Percentiles rank a stretch among this genome's conserved stretches.
These are phyloP conservation scores for Boletellus emodensis DNA, from an alignment of 768 basidiomycete species.

Conservation along the genomic window DNA sequence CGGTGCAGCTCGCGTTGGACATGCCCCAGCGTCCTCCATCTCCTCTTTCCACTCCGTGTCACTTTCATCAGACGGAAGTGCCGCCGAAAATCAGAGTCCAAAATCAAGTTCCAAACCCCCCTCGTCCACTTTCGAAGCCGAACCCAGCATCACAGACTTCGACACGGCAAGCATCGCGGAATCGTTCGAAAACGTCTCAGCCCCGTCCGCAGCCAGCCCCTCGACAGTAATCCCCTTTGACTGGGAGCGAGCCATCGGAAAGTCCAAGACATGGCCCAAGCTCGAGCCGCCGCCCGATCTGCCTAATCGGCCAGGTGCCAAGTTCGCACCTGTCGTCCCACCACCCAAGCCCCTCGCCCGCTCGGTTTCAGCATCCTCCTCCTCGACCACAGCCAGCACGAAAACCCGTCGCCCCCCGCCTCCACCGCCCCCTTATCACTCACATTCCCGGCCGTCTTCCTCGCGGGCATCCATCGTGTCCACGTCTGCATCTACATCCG, in stretches of 20 bases:
- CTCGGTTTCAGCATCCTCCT: conserved; percentile 34
- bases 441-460: conserved; percentile 30
- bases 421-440: conserved; percentile 35
- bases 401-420: conserved; percentile 37
- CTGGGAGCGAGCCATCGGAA: conserved; percentile 46
- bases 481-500: conserved; percentile 45
- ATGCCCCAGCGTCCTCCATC: conserved; percentile 64
- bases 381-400: conserved; percentile 35
- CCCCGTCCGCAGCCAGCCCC: conserved; percentile 52
- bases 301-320: conserved; percentile 41
- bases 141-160: conserved; percentile 34
- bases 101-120: conserved; percentile 33
- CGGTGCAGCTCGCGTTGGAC: conserved; percentile 36
- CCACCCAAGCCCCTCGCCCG: conserved; percentile 30
- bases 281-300: conserved; percentile 45
- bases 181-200: conserved; percentile 68
- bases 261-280: conserved; percentile 27
- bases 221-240: conserved; percentile 43
- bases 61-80: conserved; percentile 59
- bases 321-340: conserved; percentile 17
- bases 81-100: conserved; percentile 15
- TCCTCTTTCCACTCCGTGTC: conserved; percentile 85
- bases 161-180: conserved; percentile 61
- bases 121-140: conserved; percentile 46
- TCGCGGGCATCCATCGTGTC: conserved; percentile 36